phyloP scores from a whole-genome alignment of 352 stramenopile genomes.

The Globisporangium orthogonon region DNA sequence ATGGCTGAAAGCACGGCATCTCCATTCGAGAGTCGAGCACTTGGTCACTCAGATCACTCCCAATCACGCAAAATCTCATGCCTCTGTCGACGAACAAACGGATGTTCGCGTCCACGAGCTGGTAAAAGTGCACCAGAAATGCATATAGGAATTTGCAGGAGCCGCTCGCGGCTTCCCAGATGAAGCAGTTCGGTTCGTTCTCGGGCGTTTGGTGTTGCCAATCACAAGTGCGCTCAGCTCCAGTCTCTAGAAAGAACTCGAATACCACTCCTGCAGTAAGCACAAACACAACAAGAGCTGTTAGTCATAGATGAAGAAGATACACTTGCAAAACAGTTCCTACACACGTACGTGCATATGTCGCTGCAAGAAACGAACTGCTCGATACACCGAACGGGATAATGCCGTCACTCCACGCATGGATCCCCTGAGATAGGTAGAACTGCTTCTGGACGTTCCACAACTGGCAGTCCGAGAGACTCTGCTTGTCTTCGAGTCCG shows the following conservation, averaged over 20 bases:
- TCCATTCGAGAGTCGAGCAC: slow-evolving; percentile 52
- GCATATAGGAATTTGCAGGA: slow-evolving; percentile 79
- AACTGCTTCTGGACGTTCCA: slow-evolving; percentile 80
- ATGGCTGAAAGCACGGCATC: slow-evolving; percentile 56
- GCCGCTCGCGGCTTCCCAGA: slow-evolving; percentile 78
- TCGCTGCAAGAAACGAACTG: slow-evolving; percentile 60
- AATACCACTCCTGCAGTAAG: slow-evolving; percentile 18
- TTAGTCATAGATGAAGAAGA: not conserved
- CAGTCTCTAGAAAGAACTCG: slow-evolving; percentile 33
- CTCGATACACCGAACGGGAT: slow-evolving; percentile 80
- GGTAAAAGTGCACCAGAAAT: slow-evolving; percentile 64
- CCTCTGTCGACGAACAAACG: slow-evolving; percentile 20
- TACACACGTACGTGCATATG: slow-evolving; percentile 42
- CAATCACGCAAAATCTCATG: slow-evolving; percentile 51
- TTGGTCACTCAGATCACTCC: slow-evolving; percentile 65
- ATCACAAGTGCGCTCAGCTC: not conserved
- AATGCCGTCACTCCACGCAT: slow-evolving; percentile 59
- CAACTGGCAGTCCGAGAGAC: slow-evolving; percentile 51
- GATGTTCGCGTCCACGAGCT: slow-evolving; percentile 18
- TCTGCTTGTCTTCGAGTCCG: not conserved
- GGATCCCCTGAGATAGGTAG: slow-evolving; percentile 69
- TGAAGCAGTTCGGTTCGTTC: slow-evolving; percentile 52
- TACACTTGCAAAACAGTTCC: not conserved
- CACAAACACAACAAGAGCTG: not conserved
- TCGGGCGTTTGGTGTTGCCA: not conserved